Percentiles rank a stretch among this genome's conserved stretches.
Evolutionary conservation across 2,329 filamentous ascomycete genomes (phyloP).

Genomic region (Neofusicoccum kwambonambiense): DNA sequence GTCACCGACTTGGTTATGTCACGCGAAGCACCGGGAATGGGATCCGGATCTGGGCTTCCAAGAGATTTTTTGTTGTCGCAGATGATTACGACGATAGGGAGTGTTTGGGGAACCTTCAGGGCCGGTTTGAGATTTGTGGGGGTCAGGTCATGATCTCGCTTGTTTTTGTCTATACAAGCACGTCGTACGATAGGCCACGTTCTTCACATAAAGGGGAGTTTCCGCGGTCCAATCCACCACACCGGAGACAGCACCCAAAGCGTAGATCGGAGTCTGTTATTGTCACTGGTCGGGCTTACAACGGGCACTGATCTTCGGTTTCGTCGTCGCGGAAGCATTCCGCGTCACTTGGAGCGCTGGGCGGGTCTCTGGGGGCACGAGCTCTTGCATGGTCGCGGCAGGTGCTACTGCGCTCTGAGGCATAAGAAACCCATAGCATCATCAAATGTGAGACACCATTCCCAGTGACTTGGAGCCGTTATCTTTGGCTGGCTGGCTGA

Average conservation of each 20-base stretch:
- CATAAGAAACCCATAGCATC: no score
- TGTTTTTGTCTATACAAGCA: neutral
- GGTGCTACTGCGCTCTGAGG: no score
- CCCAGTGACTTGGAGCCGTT: no score
- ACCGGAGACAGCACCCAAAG: neutral
- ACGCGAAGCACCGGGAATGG: neutral
- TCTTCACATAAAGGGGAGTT: neutral
- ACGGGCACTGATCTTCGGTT: neutral
- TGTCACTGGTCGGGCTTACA: no score
- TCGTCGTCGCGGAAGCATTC: neutral
- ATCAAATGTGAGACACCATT: no score
- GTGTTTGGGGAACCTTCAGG: neutral
- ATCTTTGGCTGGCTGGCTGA: no score
- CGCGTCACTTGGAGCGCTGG: neutral
- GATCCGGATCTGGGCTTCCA: neutral
- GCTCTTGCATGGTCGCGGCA: no score
- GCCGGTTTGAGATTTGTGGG: neutral
- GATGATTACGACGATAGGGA: no score
- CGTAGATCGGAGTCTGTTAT: neutral
- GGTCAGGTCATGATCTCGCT: constrained; percentile 1
- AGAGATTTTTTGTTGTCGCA: neutral
- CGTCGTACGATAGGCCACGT: neutral
- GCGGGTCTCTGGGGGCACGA: no score
- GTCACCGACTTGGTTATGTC: neutral
- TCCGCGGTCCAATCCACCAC: neutral